A percentile compares a stretch with the other conserved stretches of the same genome.
Conservation (phyloP, 148 eudicot species). For the Spergularia marina region DNA sequence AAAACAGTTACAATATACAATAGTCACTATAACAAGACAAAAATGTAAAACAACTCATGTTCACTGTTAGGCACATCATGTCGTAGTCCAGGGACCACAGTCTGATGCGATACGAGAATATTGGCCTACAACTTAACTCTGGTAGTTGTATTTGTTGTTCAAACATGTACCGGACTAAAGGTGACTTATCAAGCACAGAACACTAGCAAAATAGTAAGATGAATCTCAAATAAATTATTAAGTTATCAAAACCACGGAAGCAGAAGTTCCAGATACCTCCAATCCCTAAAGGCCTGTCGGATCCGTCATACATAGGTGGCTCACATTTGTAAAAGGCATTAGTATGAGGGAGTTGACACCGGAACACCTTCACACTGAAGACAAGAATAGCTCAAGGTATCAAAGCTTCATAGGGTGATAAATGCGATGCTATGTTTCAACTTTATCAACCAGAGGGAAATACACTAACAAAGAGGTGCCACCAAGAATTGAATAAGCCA, state of each 20-base stretch:
- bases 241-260: neutral
- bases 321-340: conserved; percentile 68
- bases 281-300: conserved; percentile 40
- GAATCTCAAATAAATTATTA: neutral
- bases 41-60: neutral
- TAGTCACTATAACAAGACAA: neutral
- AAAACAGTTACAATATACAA: no score
- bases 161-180: neutral
- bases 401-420: neutral
- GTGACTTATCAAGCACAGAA: neutral
- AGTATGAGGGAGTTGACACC: conserved; percentile 59
- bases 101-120: neutral
- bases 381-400: neutral
- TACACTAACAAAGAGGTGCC: neutral
- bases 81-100: neutral
- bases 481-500: neutral
- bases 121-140: neutral
- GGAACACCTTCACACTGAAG: conserved; percentile 78
- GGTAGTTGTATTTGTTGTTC: neutral
- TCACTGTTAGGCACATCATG: neutral
- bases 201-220: neutral
- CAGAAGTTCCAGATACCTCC: conserved; percentile 55
- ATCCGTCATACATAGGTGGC: conserved; percentile 58
- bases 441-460: neutral
- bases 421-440: neutral